Conservation (phyloP, 768 basidiomycete species). For the Lanmaoa rubissima region DNA sequence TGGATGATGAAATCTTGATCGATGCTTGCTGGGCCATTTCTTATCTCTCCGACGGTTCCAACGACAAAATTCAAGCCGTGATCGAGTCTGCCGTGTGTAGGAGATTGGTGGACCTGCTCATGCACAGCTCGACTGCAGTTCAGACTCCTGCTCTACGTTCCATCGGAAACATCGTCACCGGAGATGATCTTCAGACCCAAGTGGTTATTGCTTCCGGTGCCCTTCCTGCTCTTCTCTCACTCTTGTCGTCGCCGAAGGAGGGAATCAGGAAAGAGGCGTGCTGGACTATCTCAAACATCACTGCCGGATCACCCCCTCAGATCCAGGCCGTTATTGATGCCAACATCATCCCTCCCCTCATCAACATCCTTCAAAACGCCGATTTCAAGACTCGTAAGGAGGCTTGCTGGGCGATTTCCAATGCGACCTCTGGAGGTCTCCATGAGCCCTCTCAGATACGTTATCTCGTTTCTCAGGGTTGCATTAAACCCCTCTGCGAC, state of each 20-base stretch:
- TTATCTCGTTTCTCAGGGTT: constrained; percentile 95
- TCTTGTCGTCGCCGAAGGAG: constrained; percentile 95
- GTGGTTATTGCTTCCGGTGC: constrained; percentile 98
- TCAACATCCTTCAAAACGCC: constrained; percentile 96
- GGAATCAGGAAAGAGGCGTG: constrained; percentile 99
- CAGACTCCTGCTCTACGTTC: constrained; percentile 98
- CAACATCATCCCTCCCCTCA: constrained; percentile 95
- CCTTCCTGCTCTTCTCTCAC: constrained; percentile 87
- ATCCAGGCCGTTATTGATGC: constrained; percentile 98
- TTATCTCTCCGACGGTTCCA: constrained; percentile 97
- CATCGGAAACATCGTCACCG: constrained; percentile 98
- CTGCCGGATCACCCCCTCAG: constrained; percentile 94
- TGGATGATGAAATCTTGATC: constrained; percentile 98
- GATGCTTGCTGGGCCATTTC: constrained; percentile 99
- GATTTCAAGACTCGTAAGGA: constrained; percentile 99
- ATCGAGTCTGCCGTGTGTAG: constrained; percentile 98
- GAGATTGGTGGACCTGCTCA: constrained; percentile 93
- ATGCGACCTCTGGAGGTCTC: constrained; percentile 96
- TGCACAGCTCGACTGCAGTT: constrained; percentile 92
- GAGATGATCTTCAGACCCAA: constrained; percentile 98
- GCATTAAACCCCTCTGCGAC: constrained; percentile 98
- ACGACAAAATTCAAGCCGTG: constrained; percentile 99
- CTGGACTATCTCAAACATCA: constrained; percentile 99
- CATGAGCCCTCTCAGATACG: constrained; percentile 97
- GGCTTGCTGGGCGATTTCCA: constrained; percentile 99